phyloP scores from a whole-genome alignment of 1,139 yeast species.

The Zygoascus hellenicus region DNA sequence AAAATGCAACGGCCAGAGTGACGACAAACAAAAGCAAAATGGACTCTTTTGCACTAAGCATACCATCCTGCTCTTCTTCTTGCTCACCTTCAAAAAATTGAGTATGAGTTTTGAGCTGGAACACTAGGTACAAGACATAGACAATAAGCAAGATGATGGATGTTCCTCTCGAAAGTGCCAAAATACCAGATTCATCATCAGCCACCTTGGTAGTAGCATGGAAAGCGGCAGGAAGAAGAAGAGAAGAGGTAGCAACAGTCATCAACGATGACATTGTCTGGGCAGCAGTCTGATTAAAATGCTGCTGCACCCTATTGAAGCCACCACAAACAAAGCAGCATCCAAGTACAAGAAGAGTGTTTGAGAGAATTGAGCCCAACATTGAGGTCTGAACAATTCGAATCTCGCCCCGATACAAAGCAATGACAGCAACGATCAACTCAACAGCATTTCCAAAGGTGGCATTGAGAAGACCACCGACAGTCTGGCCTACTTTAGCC shows the following conservation, averaged over 20 bases:
- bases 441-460: constrained; percentile 95
- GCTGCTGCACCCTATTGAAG: constrained; percentile 74
- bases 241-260: constrained; percentile 84
- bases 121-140: constrained; percentile 70
- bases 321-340: constrained; percentile 95
- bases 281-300: constrained; percentile 92
- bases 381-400: constrained; percentile 92
- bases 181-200: constrained; percentile 41
- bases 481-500: constrained; percentile 75
- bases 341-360: constrained; percentile 84
- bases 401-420: constrained; percentile 76
- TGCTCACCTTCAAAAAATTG: constrained; percentile 46
- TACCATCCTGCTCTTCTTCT: constrained; percentile 31
- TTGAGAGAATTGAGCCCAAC: constrained; percentile 90
- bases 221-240: constrained; percentile 93
- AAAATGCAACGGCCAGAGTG: constrained; percentile 78
- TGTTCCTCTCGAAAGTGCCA: constrained; percentile 80
- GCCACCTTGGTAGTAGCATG: constrained; percentile 66
- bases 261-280: constrained; percentile 93
- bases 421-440: constrained; percentile 87
- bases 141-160: constrained; percentile 71
- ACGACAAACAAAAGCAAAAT: constrained; percentile 44
- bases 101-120: constrained; percentile 86
- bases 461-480: constrained; percentile 91
- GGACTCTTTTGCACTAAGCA: constrained; percentile 27